phyloP scores from a whole-genome alignment of 495 filamentous ascomycete genomes.

The Cercophora samala region DNA sequence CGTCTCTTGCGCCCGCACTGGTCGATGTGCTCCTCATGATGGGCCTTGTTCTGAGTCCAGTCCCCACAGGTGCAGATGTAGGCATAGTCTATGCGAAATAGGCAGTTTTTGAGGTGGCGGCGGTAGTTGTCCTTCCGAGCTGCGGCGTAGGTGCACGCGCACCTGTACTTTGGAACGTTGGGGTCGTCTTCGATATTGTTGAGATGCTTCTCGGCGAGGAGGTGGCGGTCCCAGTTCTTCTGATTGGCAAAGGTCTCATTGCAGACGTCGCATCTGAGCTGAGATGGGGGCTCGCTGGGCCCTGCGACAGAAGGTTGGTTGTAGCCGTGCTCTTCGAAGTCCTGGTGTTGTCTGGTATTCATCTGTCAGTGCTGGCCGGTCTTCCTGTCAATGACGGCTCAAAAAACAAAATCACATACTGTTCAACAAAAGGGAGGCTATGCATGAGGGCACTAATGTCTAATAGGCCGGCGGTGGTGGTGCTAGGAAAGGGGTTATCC shows the following conservation, averaged over 20 bases:
- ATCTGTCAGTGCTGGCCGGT: neutral
- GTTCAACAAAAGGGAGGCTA: neutral
- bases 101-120: conserved; percentile 10
- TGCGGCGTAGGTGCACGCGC: conserved; percentile 4
- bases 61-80: conserved; percentile 14
- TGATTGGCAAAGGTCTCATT: conserved; percentile 5
- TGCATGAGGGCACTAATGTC: neutral
- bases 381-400: no score
- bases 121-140: conserved; percentile 16
- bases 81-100: neutral
- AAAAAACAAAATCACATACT: no score
- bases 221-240: conserved; percentile 11
- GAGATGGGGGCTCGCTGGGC: neutral
- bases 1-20: conserved; percentile 8
- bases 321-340: neutral
- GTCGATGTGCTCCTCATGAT: conserved; percentile 8
- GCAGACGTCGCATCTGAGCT: conserved; percentile 30
- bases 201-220: conserved; percentile 6
- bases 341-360: neutral
- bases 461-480: neutral
- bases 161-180: conserved; percentile 1
- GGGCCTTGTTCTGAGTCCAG: neutral
- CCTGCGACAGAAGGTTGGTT: neutral
- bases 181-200: neutral
- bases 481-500: neutral